Evolutionary conservation across 2,329 filamentous ascomycete species (phyloP).

Genomic region (Aspergillus phoenicis): DNA sequence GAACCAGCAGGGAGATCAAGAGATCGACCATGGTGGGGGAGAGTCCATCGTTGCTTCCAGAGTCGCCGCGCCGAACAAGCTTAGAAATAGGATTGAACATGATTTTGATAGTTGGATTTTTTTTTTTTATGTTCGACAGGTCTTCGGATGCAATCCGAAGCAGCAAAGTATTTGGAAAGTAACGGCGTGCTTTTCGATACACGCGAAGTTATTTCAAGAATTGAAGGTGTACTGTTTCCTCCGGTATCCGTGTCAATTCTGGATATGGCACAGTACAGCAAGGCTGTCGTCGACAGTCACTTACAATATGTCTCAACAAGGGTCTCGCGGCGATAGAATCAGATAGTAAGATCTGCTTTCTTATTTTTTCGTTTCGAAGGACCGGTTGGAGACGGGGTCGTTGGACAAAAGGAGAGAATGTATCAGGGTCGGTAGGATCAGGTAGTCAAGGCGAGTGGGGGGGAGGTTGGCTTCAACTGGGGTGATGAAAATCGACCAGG

Average conservation of each 20-base stretch:
- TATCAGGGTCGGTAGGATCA: conserved; percentile 21
- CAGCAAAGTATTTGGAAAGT: conserved; percentile 2
- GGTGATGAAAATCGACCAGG: conserved; percentile 20
- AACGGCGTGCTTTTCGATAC: conserved; percentile 9
- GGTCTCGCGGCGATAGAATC: conserved; percentile 1
- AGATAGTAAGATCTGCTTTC: conserved; percentile 3
- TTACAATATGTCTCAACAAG: conserved; percentile 16
- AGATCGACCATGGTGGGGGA: conserved; percentile 70
- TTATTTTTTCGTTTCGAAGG: conserved; percentile 6
- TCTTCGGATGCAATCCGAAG: not conserved
- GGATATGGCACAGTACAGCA: not conserved
- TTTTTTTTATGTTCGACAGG: not conserved
- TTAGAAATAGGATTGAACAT: conserved; percentile 43
- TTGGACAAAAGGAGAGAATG: conserved; percentile 23
- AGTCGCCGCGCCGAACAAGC: conserved; percentile 55
- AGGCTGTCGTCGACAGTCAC: conserved; percentile 3
- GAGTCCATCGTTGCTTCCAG: conserved; percentile 50
- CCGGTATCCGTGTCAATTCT: conserved; percentile 1
- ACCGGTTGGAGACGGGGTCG: conserved; percentile 6
- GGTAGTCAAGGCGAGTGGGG: conserved; percentile 13
- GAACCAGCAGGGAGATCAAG: conserved; percentile 74
- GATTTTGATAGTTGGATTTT: conserved; percentile 17
- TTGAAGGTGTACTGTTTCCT: conserved; percentile 13
- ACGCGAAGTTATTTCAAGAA: conserved; percentile 13
- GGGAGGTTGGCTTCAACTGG: conserved; percentile 23